Evolutionary conservation across 2,329 filamentous ascomycete species (phyloP), one percentile per base, ranked within the genome.

Genomic region (Exophiala calicioides): DNA sequence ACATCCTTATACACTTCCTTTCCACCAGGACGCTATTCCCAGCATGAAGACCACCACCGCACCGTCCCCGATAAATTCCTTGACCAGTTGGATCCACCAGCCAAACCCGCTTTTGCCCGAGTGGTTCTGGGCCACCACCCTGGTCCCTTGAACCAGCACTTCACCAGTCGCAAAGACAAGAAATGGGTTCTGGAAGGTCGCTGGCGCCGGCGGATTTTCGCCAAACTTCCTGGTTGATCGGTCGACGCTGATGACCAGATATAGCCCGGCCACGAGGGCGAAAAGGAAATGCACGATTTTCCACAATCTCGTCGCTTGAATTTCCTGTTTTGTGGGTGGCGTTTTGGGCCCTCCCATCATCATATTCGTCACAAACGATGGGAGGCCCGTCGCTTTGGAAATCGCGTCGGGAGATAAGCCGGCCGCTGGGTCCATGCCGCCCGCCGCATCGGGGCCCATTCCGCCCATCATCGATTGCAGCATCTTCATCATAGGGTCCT

Each of bases 271-370:
- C 2, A 65, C 59, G n/a, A 82, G 61, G 3, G 80, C 74, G 60
- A 83, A 81, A 12, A 82, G 34, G 4, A 76, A 72, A 58, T 84
- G 81, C 7, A 82, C 61, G 16, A 79, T 62, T 41, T 78, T 76
- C 81, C 80, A 84, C 7, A 78, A 54, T 32, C 56, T 60, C 26
- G 62, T 53, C 9, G 60, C 59, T 42, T 64, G 63, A 53, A 67
- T 60, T 50, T 69, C 63, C 34, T 62, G 58, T 10, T 67, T 61
- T 3, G 63, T 65, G 46, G 64, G 66, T 48, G 62, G 67, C 60
- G 41, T 66, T 61, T 66, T 62, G 24, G 64, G 60, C 46, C 65
- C 63, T 26, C 64, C 65, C 30, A 70, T 51, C 3, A 60, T 57
- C 60, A 65, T 68, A 58, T 58, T 69, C 47, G 68, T 62, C 2